A percentile compares a stretch with the other conserved stretches of the same genome.
Conservation (phyloP, 495 filamentous ascomycete genomes). For the Penicillium ucsense region DNA sequence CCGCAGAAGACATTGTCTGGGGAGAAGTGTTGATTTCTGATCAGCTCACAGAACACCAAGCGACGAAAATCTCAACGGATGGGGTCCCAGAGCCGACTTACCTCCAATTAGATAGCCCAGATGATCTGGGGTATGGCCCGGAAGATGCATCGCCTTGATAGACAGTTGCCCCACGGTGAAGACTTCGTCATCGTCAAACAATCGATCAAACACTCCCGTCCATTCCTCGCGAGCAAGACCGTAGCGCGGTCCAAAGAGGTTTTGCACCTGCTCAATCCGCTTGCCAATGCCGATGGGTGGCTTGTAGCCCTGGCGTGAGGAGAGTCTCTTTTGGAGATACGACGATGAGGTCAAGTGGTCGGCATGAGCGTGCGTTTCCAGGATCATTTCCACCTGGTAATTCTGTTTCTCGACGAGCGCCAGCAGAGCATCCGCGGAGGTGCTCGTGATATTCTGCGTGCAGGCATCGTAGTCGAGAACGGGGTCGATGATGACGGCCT, state of each 20-base stretch:
- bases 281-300: constrained; percentile 44
- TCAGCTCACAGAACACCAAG: too few relatives aligned
- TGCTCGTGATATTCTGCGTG: constrained; percentile 35
- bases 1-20: constrained; percentile 49
- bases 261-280: constrained; percentile 43
- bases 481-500: constrained; percentile 48
- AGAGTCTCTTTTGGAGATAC: constrained; percentile 42
- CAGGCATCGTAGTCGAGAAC: constrained; percentile 48
- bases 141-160: constrained; percentile 42
- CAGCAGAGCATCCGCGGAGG: constrained; percentile 40
- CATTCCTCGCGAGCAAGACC: constrained; percentile 31
- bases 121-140: constrained; percentile 55
- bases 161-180: constrained; percentile 41
- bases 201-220: constrained; percentile 36
- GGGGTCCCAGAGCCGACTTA: neutral
- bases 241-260: constrained; percentile 39
- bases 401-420: constrained; percentile 26
- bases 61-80: neutral
- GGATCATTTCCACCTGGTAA: constrained; percentile 38
- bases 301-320: constrained; percentile 8
- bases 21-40: neutral
- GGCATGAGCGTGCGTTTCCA: constrained; percentile 55
- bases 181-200: constrained; percentile 43
- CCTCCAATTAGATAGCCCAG: constrained; percentile 49
- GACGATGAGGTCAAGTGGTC: constrained; percentile 50